These are phyloP conservation scores for Henckelia pumila DNA, from an alignment of 257 asterid species.

Conservation along the genomic window DNA sequence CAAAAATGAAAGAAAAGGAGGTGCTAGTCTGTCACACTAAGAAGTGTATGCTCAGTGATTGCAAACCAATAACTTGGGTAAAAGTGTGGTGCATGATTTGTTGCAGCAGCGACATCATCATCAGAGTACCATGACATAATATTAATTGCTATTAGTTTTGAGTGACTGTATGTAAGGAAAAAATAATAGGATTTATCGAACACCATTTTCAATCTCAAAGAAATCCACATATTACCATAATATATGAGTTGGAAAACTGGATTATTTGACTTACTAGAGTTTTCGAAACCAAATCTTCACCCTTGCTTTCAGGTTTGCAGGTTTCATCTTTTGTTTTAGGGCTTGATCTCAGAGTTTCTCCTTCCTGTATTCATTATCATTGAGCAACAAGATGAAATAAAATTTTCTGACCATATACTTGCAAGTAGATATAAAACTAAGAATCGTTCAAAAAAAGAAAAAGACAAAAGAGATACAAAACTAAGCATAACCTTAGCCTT, in stretches of 20 bases:
- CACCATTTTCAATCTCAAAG: too few species aligned
- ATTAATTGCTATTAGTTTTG: background rate
- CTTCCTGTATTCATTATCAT: conserved; percentile 31
- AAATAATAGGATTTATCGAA: too few species aligned
- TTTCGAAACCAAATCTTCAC: conserved; percentile 45
- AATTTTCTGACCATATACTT: background rate
- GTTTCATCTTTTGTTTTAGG: conserved; percentile 44
- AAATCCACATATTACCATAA: too few species aligned
- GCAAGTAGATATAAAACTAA: background rate
- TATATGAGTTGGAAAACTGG: conserved; percentile 14
- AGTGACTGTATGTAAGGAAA: background rate
- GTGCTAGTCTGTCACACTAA: background rate
- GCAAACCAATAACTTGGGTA: background rate
- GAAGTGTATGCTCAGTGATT: background rate
- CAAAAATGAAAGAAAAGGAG: background rate
- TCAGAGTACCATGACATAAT: background rate
- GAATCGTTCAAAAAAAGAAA: too few species aligned
- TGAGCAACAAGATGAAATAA: conserved; percentile 16
- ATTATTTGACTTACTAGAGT: conserved; percentile 44
- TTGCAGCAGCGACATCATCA: background rate
- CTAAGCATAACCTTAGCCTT: conserved; percentile 50
- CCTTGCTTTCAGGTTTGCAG: conserved; percentile 39
- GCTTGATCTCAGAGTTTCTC: conserved; percentile 31
- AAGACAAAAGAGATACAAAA: too few species aligned
- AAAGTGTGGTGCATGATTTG: background rate